Base-by-base conservation (phyloP, 768 basidiomycete genomes). In the Galerina sulciceps region DNA sequence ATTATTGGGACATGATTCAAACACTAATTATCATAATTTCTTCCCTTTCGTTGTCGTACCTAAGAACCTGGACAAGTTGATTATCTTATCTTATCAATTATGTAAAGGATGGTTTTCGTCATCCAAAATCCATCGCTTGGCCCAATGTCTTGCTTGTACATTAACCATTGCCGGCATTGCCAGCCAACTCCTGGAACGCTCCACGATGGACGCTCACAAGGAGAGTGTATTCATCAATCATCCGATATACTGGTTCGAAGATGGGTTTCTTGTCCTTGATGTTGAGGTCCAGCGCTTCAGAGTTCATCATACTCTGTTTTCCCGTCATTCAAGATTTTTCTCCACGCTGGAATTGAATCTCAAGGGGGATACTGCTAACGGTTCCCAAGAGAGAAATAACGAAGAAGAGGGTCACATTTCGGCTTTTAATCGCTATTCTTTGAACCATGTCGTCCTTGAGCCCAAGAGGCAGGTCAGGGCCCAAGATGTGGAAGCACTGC, bases 231-330 rank as follows among this genome's bases (percentile, higher is more conserved):
- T 57, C 26, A 53, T 59, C 53, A 53, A 64, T 41, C 85, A 88
- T 67, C 77, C 80, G 0, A 70, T 71, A 20, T 88, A 83, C 67
- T 90, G 87, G 87, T 84, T 89, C 61, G 77, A 85, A 35, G 88
- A 90, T 65, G 89, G 85, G 58, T 84, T 84, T 17, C 67, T 88
- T 11, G 70, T 87, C 31, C 66, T 90, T 36, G 74, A 73, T 58
- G 73, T 81, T 36, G 69, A 77, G 58, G 67, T 75, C 18, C 67
- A 77, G 22, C 64, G 76, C 20, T 91, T 86, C 77, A 86, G 79
- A 65, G 73, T 91, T 35, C 88, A 89, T 65, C 71, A 71, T 36
- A 74, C 78, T 3, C 67, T 90, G 6, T 68, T 90, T 4, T 69
- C 74, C 37, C 77, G 84, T 11, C 84, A 87, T 57, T 88, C 86